Conservation (phyloP, 768 basidiomycete species). For the Boletus insuetus region DNA sequence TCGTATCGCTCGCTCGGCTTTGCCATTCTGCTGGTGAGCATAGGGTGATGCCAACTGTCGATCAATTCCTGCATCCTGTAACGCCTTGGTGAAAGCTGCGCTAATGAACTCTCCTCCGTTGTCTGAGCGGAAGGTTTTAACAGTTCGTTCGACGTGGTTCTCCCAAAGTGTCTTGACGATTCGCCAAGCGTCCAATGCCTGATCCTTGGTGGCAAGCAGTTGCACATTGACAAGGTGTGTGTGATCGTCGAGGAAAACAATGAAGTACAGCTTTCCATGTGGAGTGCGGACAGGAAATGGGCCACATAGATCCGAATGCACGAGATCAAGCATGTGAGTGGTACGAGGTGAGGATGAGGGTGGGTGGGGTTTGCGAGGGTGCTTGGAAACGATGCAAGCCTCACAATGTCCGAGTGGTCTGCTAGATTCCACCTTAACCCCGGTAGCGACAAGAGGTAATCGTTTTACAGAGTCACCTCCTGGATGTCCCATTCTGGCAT, state of each 20-base stretch:
- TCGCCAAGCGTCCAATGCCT: not conserved
- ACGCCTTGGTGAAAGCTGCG: too few relatives aligned
- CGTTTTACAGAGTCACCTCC: not conserved
- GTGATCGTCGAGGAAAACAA: conserved; percentile 15
- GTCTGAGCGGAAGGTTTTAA: not conserved
- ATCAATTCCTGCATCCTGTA: too few relatives aligned
- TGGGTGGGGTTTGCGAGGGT: not conserved
- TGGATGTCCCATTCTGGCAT: not conserved
- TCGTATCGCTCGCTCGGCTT: too few relatives aligned
- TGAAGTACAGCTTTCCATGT: conserved; percentile 12
- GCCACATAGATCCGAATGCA: conserved; percentile 30
- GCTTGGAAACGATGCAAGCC: not conserved
- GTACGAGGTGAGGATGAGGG: not conserved
- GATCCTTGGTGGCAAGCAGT: not conserved
- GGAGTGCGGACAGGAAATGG: conserved; percentile 20
- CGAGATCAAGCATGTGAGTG: conserved; percentile 8
- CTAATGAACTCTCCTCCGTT: not conserved
- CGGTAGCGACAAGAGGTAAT: fast-evolving
- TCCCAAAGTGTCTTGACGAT: not conserved
- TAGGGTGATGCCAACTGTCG: too few relatives aligned
- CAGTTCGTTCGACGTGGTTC: not conserved
- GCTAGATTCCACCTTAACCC: fast-evolving
- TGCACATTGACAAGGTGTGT: not conserved
- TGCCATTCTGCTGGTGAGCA: too few relatives aligned
- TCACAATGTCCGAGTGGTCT: not conserved